Conservation (phyloP, 2,329 filamentous ascomycete genomes). For the Aspergillus latus region DNA sequence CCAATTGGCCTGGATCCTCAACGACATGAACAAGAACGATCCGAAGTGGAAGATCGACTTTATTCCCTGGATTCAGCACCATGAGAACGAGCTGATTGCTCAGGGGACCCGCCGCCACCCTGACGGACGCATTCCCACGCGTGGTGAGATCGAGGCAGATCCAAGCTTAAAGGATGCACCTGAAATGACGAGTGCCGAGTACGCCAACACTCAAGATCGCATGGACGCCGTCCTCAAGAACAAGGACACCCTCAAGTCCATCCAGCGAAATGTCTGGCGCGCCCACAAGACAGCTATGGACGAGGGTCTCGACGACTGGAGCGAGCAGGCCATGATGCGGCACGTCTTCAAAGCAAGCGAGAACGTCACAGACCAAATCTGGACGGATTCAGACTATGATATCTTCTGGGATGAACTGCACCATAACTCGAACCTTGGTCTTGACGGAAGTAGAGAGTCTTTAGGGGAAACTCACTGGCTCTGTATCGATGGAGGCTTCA, state of each 20-base stretch:
- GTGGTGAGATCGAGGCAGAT: constrained; percentile 20
- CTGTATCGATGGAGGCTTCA: constrained; percentile 37
- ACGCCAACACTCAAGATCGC: constrained; percentile 10
- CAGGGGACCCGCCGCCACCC: constrained; percentile 9
- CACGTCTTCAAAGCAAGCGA: constrained; percentile 36
- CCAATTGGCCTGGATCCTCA: constrained; percentile 24
- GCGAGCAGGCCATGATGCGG: constrained; percentile 30
- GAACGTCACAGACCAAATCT: constrained; percentile 42
- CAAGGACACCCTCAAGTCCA: constrained; percentile 20
- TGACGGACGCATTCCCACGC: constrained; percentile 28
- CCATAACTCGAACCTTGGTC: constrained; percentile 5
- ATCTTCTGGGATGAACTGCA: constrained; percentile 34
- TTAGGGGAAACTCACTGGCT: constrained; percentile 31
- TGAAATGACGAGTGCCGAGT: constrained; percentile 14
- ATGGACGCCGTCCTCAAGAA: constrained; percentile 24
- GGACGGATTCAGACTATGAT: constrained; percentile 29
- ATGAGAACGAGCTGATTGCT: constrained; percentile 31
- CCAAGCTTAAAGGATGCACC: constrained; percentile 19
- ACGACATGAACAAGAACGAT: constrained; percentile 26
- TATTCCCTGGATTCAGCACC: constrained; percentile 21
- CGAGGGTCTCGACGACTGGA: constrained; percentile 28
- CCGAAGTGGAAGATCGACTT: constrained; percentile 27
- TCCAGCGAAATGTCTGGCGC: constrained; percentile 26
- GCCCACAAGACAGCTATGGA: constrained; percentile 26
- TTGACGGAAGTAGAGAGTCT: constrained; percentile 18